These are phyloP conservation scores for Pseudocercospora crystallina DNA, from an alignment of 2,329 filamentous ascomycete genomes.

Conservation along the genomic window DNA sequence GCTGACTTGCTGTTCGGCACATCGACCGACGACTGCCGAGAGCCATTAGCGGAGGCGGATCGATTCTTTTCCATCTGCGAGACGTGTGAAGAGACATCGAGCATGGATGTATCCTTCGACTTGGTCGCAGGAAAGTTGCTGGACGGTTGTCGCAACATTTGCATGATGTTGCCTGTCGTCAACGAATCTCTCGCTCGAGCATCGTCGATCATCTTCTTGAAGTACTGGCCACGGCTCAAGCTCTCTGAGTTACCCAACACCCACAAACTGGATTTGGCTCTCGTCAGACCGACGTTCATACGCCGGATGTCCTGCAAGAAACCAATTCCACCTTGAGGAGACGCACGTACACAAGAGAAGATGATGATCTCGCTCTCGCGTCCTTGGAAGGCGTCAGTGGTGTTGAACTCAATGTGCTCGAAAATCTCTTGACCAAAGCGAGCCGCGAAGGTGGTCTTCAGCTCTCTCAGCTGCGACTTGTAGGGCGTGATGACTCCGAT, in stretches of 20 bases:
- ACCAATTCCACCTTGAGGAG: conserved; percentile 89
- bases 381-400: conserved; percentile 96
- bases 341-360: conserved; percentile 95
- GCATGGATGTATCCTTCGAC: conserved; percentile 24
- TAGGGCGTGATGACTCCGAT: conserved; percentile 98
- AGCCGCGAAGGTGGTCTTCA: conserved; percentile 71
- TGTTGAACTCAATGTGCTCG: conserved; percentile 91
- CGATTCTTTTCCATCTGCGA: background rate
- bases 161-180: conserved; percentile 65
- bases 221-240: conserved; percentile 83
- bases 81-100: conserved; percentile 14
- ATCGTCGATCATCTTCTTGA: conserved; percentile 82
- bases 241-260: conserved; percentile 90
- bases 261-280: conserved; percentile 95
- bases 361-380: conserved; percentile 98
- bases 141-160: conserved; percentile 56
- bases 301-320: conserved; percentile 97
- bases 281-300: conserved; percentile 98
- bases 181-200: conserved; percentile 73
- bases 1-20: background rate
- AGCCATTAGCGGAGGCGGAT: no score
- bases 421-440: conserved; percentile 74
- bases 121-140: conserved; percentile 36
- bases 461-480: conserved; percentile 82
- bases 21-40: background rate